phyloP scores from a whole-genome alignment of 176 grass and related monocot species.

The Bolboschoenus planiculmis region DNA sequence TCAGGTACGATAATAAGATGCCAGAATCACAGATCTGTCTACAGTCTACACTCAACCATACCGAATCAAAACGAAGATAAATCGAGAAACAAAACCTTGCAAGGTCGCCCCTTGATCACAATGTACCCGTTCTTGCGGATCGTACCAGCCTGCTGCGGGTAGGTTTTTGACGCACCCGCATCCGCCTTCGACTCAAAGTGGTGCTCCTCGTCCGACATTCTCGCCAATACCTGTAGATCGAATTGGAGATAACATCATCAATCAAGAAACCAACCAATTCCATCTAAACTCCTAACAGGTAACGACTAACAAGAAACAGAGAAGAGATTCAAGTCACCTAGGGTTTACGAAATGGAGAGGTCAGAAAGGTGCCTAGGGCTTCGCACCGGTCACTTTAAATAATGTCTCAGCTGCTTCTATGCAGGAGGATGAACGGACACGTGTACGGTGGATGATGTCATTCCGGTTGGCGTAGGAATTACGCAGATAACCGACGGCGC shows the following conservation, averaged over 20 bases:
- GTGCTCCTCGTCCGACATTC: constrained; percentile 70
- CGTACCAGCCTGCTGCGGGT: constrained; percentile 56
- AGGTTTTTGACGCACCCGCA: constrained; percentile 66
- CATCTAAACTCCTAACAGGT: too few relatives aligned
- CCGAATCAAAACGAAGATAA: background rate
- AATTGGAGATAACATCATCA: background rate
- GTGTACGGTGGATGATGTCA: constrained; percentile 5
- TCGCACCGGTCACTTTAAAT: background rate
- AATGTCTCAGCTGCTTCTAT: too few relatives aligned
- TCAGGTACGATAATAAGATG: background rate
- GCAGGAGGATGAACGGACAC: background rate
- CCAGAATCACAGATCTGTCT: background rate
- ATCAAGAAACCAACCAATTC: background rate
- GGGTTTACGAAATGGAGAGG: background rate
- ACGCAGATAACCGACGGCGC: background rate
- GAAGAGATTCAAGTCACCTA: constrained; percentile 20
- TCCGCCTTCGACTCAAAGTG: constrained; percentile 72
- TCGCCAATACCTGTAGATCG: constrained; percentile 10
- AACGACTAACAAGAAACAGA: background rate
- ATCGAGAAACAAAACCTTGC: constrained; percentile 42
- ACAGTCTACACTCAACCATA: background rate
- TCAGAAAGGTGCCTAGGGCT: constrained; percentile 27
- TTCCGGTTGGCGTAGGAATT: background rate
- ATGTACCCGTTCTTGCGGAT: constrained; percentile 57
- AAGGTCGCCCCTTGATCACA: constrained; percentile 57